Evolutionary conservation across 1,284 basidiomycete genomes (phyloP).

Genomic region (Trichosporon sp.): DNA sequence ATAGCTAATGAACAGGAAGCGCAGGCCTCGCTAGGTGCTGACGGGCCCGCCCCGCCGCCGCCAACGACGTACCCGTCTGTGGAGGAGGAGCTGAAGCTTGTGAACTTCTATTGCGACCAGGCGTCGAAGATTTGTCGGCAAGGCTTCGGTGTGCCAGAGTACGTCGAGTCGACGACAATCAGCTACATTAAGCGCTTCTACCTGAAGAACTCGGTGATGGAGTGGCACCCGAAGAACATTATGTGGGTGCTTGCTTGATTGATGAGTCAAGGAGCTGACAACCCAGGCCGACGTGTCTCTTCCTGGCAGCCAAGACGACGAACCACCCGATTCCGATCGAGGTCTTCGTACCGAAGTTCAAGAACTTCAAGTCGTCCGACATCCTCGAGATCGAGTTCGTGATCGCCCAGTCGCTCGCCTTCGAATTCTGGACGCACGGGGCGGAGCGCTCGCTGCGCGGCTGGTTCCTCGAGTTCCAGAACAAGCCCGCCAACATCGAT

Average conservation of each 20-base stretch:
- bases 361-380: constrained; percentile 70
- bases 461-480: constrained; percentile 84
- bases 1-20: constrained; percentile 26
- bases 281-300: constrained; percentile 84
- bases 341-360: constrained; percentile 71
- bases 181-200: constrained; percentile 96
- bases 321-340: constrained; percentile 87
- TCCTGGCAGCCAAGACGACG: constrained; percentile 93
- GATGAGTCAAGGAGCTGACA: not conserved
- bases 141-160: constrained; percentile 80
- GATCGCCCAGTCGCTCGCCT: constrained; percentile 84
- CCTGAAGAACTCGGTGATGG: constrained; percentile 96
- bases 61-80: constrained; percentile 63
- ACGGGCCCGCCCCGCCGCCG: constrained; percentile 23
- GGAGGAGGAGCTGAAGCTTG: constrained; percentile 79
- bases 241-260: constrained; percentile 61
- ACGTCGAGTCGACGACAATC: constrained; percentile 87
- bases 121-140: constrained; percentile 72
- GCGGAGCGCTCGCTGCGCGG: constrained; percentile 85
- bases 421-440: constrained; percentile 91
- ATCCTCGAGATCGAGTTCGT: constrained; percentile 92
- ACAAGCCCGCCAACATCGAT: constrained; percentile 20
- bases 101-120: constrained; percentile 83
- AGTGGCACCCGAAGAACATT: constrained; percentile 97
- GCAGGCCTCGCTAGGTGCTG: constrained; percentile 25